phyloP scores from a whole-genome alignment of 2,329 filamentous ascomycete species.

The Fusarium veterinarium region DNA sequence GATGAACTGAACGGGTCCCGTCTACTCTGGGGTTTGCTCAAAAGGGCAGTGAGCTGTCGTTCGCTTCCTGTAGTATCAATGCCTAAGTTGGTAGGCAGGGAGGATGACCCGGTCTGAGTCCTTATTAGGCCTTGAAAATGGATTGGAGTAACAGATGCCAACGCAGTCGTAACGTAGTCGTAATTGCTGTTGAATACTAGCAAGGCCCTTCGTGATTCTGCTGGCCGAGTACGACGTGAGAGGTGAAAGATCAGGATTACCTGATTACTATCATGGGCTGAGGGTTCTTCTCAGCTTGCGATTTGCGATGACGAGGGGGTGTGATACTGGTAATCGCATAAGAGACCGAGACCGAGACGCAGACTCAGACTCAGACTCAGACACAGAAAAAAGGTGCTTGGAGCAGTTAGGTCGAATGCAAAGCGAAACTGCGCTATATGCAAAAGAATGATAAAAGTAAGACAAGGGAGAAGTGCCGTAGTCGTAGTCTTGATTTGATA shows the following conservation, averaged over 20 bases:
- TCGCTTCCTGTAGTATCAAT: conserved; percentile 20
- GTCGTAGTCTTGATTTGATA: conserved; percentile 17
- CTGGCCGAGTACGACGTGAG: conserved; percentile 5
- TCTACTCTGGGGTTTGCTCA: conserved; percentile 28
- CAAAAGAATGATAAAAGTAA: conserved; percentile 19
- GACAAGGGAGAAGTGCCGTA: conserved; percentile 13
- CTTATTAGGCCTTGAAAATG: conserved; percentile 13
- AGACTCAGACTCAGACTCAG: neutral
- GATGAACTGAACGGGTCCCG: conserved; percentile 25
- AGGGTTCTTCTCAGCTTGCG: conserved; percentile 15
- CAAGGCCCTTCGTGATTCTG: conserved; percentile 18
- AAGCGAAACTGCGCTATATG: conserved; percentile 31
- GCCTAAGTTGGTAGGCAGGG: conserved; percentile 20
- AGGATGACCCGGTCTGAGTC: conserved; percentile 7
- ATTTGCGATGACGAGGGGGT: conserved; percentile 27
- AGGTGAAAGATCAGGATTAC: conserved; percentile 15
- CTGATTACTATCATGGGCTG: conserved; percentile 10
- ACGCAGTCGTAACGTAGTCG: conserved; percentile 16
- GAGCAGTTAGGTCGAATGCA: conserved; percentile 18
- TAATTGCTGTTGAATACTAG: conserved; percentile 2
- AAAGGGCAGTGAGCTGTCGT: conserved; percentile 32
- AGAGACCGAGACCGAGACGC: conserved; percentile 3
- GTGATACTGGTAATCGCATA: conserved; percentile 26
- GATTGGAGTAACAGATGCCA: conserved; percentile 20
- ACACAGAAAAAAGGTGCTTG: conserved; percentile 13